Evolutionary conservation across 2,329 filamentous ascomycete species (phyloP), one percentile per base, ranked within the genome.

Genomic region (Neofusicoccum laricinum): DNA sequence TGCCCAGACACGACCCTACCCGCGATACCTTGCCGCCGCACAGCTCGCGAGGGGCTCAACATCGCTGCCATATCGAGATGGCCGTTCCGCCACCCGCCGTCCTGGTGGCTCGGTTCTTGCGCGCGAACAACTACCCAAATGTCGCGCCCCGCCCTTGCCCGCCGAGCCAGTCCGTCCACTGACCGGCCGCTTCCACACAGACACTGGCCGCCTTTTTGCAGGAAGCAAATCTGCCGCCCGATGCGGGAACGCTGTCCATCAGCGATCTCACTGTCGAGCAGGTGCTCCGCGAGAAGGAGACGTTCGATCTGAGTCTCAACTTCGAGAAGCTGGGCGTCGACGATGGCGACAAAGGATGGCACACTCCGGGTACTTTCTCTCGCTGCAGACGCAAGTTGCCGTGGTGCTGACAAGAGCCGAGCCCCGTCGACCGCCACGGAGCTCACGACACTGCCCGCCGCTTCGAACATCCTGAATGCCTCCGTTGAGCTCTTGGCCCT

Each of bases 211-310:
- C 81, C n/a, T 88, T 88, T 70, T 76, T 88, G 64, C 70, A 74
- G 51, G 86, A 88, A 72, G 84, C 85, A 10, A 81, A 79, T 5
- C 76, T 88, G 17, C 77, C 84, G 12, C 67, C 76, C 17, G 81
- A 86, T 73, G 81, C 78, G 51, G 86, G 83, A 0, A 49, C 67
- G 8, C 71, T 73, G 3, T 71, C 75, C 11, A 77, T 76, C 55
- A 76, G 77, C 34, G 77, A 80, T 61, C 76, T 86, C 71, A 86
- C 85, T 2, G 81, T 88, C 61, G 86, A 88, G 69, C 77, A 81
- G 49, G 77, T 88, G n/a, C 76, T 88, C 7, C 80, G 86, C 55
- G 86, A 88, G 73, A 88, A 88, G 75, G 81, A 79, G 69, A 77
- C 76, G 0, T 88, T 84, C 68, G 86, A 88, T 69, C 71, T 85